Evolutionary conservation across 495 filamentous ascomycete species (phyloP), one percentile per base, ranked within the genome.

Genomic region (Amorphotheca resinae): DNA sequence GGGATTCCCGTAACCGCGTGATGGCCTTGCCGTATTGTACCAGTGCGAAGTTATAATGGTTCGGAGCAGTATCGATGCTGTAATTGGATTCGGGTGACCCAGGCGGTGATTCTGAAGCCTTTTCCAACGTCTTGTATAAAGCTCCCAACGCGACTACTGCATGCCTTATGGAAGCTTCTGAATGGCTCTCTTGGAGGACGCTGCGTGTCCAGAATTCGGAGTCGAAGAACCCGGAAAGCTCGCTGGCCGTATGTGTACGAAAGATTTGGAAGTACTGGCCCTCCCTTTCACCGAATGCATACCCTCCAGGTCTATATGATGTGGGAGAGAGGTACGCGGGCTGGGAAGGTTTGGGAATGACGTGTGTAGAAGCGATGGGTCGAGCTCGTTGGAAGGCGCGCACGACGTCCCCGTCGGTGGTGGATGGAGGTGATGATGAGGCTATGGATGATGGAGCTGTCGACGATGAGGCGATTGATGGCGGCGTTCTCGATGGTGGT

Each of bases 61-160:
- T 39, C 22, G 33, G 72, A 48, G 16, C 71, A 63, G 34, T 50
- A 62, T 53, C 72, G 62, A 9, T 67, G 64, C 42, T 67, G 64
- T 37, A 46, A 67, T 69, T 35, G 63, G 66, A 34, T 64, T 65
- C 49, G 58, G 65, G 55, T 66, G 71, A 52, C 65, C 63, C 41
- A 54, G 22, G 69, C 60, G n/a, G 69, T 63, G 53, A 72, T 65
- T 46, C 64, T 59, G 40, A 65, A 58, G 58, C 68, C 67, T 57
- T 70, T 65, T 33, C 79, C 58, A 55, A 48, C 2, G 70, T 73
- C 50, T 79, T 73, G 45, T 81, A 80, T 18, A 80, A 59, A 1
- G 76, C 73, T 36, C 74, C 73, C 20, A 84, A 59, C 30, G 77
- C 79, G 11, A 81, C 65, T 1, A 80, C 68, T 6, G 79, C 76